Evolutionary conservation across 2,329 filamentous ascomycete species (phyloP), one percentile per base, ranked within the genome.

Genomic region (Diaporthe capsici): DNA sequence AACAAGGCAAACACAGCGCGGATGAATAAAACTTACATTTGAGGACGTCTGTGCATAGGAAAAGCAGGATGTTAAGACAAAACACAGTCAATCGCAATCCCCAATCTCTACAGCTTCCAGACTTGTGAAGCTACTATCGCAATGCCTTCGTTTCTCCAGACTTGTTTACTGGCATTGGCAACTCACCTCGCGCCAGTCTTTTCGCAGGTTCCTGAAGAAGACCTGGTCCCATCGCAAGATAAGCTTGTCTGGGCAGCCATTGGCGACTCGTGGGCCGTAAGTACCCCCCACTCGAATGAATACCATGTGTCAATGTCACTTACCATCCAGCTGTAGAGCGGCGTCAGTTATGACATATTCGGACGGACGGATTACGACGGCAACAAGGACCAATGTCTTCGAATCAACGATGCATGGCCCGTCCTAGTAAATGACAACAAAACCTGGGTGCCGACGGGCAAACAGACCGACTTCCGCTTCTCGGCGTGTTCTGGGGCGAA

Each of bases 171-270:
- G 57, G 57, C 57, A 60, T 39, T 60, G 57, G 57, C 57, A 60
- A 60, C 31, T 60, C 57, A 39, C 31, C 57, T 60, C 57, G 57
- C 31, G 57, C 57, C 57, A 60, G 57, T 60, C 57, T n/a, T 60
- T 60, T 60, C 57, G 57, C 57, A 60, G 57, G 57, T 60, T 39
- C 57, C 57, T 37, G 57, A 60, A 39, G 57, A 60, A 60, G 57
- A 60, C 57, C 57, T 60, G 31, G 57, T 60, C 57, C 57, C 57
- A 60, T 60, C 57, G 20, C 57, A 60, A 60, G 57, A 60, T 39
- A 60, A 60, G 57, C 57, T 60, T 60, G 57, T 60, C 57, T 60
- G 57, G 57, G 57, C 57, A 60, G 57, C 57, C 57, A 60, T 60
- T 60, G 57, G 57, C 57, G 57, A 60, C 57, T 60, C 57, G 57